Evolutionary conservation across 2,329 filamentous ascomycete genomes (phyloP), one percentile per base, ranked within the genome.

Genomic region (Fusarium tjaetaba): DNA sequence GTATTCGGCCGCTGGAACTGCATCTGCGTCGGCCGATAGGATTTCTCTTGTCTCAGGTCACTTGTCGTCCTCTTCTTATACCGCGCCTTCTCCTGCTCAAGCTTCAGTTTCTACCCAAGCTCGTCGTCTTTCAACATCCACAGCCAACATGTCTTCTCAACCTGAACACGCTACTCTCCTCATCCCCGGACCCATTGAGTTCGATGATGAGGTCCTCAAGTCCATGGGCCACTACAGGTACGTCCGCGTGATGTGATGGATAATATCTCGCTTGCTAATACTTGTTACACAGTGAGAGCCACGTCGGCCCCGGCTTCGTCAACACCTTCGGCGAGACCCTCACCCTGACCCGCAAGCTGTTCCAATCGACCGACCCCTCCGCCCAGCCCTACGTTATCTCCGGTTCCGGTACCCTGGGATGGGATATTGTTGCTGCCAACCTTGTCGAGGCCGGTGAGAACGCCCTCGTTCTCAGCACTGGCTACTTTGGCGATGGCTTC

Each of bases 131-230:
- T 78, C 76, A 46, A 74, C 76, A 65, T 63, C 76, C 43, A 62
- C 65, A 43, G 71, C 79, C 80, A 86, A 80, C 61, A 92, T 92
- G 90, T 91, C 89, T 76, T 86, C 86, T 68, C 90, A 92, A 78
- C 86, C 89, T 62, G 83, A 86, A 57, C 90, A 92, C 80, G 84
- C 90, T 48, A 92, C 96, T 63, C 88, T 99, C 84, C 91, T 99
- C 85, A 98, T 99, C 80, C 96, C 96, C 56, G 96, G 96, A 73
- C 96, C 96, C 80, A 97, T 98, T 83, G 96, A 98, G 86, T 98
- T 98, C 81, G 96, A 98, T 82, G 96, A 98, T 96, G 95, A 92
- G 53, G 96, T 98, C 70, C 90, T 98, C 59, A 90, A 95, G 83
- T 94, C 95, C 70, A 98, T 98, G 96, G 92, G 93, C 86, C 95